These are phyloP conservation scores for Botryotinia calthae DNA, from an alignment of 2,329 filamentous ascomycete species.

Conservation along the genomic window DNA sequence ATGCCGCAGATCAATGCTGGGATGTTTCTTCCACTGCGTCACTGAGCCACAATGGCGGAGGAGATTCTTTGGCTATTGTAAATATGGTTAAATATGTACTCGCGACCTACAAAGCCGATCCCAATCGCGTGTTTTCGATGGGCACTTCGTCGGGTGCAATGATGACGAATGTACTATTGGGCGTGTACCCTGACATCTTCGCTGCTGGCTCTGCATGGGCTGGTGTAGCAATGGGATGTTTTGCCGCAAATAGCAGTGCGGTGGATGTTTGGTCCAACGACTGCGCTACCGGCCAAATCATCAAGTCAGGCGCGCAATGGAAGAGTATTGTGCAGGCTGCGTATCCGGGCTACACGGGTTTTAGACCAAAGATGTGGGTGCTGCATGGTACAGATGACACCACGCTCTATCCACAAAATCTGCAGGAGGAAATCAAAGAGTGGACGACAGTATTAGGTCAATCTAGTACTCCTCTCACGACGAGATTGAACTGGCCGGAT, in stretches of 20 bases:
- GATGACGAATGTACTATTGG: conserved; percentile 51
- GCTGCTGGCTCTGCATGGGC: conserved; percentile 46
- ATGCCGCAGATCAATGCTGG: conserved; percentile 54
- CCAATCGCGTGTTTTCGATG: conserved; percentile 52
- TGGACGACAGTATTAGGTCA: conserved; percentile 46
- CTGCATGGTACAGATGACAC: conserved; percentile 42
- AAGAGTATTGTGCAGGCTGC: conserved; percentile 39
- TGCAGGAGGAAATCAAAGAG: conserved; percentile 46
- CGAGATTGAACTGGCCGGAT: conserved; percentile 30
- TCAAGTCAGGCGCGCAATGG: conserved; percentile 46
- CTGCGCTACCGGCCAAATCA: conserved; percentile 42
- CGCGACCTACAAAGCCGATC: conserved; percentile 51
- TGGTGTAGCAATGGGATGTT: conserved; percentile 46
- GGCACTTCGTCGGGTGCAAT: conserved; percentile 47
- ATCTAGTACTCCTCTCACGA: conserved; percentile 26
- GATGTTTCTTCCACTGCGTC: conserved; percentile 51
- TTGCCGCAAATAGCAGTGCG: conserved; percentile 40
- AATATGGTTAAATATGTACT: conserved; percentile 59
- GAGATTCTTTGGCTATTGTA: conserved; percentile 54
- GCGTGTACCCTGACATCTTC: conserved; percentile 49
- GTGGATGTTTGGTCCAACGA: conserved; percentile 50
- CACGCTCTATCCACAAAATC: conserved; percentile 42
- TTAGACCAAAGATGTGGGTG: conserved; percentile 29
- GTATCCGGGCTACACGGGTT: conserved; percentile 41
- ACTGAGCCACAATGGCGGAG: conserved; percentile 55